A percentile compares a stretch with the other conserved stretches of the same genome.
phyloP scores from a whole-genome alignment of 306 rosid genomes.

The Hippophae rhamnoides region DNA sequence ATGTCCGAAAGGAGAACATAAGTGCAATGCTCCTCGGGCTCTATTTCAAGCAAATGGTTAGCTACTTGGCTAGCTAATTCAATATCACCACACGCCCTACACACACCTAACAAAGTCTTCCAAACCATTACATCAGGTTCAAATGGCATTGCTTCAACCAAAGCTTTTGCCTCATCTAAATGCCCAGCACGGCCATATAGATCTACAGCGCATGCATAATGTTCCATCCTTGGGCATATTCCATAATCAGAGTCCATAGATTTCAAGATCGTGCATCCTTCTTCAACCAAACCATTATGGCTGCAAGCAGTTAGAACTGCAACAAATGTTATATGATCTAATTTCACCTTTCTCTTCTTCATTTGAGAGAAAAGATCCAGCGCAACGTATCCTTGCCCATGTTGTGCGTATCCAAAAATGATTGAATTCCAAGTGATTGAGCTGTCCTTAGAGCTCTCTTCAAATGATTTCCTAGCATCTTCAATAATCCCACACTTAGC shows the following conservation, averaged over 20 bases:
- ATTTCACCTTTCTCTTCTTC: constrained; percentile 54
- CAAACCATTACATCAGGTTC: constrained; percentile 55
- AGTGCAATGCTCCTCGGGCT: constrained; percentile 78
- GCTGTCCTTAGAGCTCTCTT: constrained; percentile 40
- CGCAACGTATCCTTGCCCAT: constrained; percentile 61
- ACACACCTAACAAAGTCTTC: constrained; percentile 71
- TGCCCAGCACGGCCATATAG: constrained; percentile 60
- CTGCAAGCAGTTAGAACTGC: constrained; percentile 82
- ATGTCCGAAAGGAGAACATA: constrained; percentile 62
- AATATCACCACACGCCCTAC: constrained; percentile 63
- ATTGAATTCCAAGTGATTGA: constrained; percentile 73
- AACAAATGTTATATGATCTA: constrained; percentile 77
- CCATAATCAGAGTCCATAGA: constrained; percentile 50
- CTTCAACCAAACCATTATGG: constrained; percentile 65
- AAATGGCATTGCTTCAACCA: constrained; percentile 63
- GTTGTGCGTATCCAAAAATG: constrained; percentile 79
- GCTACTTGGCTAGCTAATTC: constrained; percentile 69
- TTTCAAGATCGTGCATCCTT: constrained; percentile 42
- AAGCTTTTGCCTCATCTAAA: constrained; percentile 51
- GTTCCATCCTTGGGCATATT: constrained; percentile 54
- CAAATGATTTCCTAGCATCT: constrained; percentile 64
- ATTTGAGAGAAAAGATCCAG: constrained; percentile 54
- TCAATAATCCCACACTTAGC: constrained; percentile 81
- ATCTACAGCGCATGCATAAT: constrained; percentile 80
- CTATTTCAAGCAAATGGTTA: constrained; percentile 41